Evolutionary conservation across 768 basidiomycete genomes (phyloP).

Genomic region (Suillus hirtellus): DNA sequence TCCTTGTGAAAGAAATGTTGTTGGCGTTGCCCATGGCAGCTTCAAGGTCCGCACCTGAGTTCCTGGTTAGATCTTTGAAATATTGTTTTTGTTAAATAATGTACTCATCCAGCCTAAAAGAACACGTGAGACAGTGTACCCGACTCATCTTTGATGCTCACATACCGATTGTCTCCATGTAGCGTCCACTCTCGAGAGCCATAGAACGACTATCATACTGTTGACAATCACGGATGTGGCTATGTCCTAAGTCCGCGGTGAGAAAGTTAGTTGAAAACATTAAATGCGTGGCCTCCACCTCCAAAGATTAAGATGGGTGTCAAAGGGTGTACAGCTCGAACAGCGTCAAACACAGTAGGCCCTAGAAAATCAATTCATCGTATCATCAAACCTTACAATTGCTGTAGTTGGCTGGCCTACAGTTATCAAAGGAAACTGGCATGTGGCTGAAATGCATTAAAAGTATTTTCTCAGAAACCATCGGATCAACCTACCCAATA

Average conservation of each 20-base stretch:
- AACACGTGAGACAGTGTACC: not conserved
- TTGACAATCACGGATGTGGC: slow-evolving; percentile 80
- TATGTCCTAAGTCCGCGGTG: slow-evolving; percentile 49
- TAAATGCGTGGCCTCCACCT: slow-evolving; percentile 35
- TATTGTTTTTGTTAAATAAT: slow-evolving; percentile 17
- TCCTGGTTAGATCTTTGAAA: not conserved
- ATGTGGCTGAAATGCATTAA: slow-evolving; percentile 59
- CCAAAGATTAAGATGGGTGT: slow-evolving; percentile 86
- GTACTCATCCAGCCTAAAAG: slow-evolving; percentile 61
- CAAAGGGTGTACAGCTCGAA: slow-evolving; percentile 69
- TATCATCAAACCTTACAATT: slow-evolving; percentile 2
- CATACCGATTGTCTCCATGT: slow-evolving; percentile 90
- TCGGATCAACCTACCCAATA: slow-evolving; percentile 48
- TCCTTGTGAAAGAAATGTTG: slow-evolving; percentile 62
- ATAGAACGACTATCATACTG: slow-evolving; percentile 72
- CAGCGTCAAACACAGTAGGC: slow-evolving; percentile 70
- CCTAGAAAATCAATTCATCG: slow-evolving; percentile 39
- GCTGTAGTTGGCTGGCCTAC: slow-evolving; percentile 37
- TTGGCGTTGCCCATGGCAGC: slow-evolving; percentile 36
- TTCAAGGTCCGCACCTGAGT: slow-evolving; percentile 49
- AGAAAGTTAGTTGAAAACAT: not conserved
- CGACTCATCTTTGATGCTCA: not conserved
- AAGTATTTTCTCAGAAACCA: not conserved
- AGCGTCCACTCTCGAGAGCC: slow-evolving; percentile 80
- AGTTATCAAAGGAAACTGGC: slow-evolving; percentile 72